A percentile compares a stretch with the other conserved stretches of the same genome.
Conservation (phyloP, 176 grass and related monocot species). For the Raddia guianensis region DNA sequence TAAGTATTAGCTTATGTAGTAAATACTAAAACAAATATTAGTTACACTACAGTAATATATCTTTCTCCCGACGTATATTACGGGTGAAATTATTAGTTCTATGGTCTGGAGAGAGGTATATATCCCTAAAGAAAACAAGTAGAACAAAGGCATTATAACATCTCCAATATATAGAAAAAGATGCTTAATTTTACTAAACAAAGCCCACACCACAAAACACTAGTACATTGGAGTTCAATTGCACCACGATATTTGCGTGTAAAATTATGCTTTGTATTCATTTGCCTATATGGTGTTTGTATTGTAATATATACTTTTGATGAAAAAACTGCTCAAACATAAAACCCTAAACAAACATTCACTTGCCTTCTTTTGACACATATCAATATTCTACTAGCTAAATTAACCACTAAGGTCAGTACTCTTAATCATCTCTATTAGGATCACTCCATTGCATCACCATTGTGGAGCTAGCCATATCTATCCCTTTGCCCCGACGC, state of each 20-base stretch:
- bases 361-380: too few species aligned
- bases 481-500: too few species aligned
- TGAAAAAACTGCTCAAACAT: not conserved
- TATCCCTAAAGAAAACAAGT: too few species aligned
- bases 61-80: not conserved
- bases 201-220: not conserved
- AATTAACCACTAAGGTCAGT: too few species aligned
- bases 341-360: not conserved
- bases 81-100: not conserved
- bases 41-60: too few species aligned
- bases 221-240: not conserved
- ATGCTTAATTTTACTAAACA: not conserved
- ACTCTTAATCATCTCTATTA: too few species aligned
- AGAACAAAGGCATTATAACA: not conserved
- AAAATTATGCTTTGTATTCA: not conserved
- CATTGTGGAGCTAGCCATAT: too few species aligned
- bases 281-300: not conserved
- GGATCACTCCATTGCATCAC: too few species aligned
- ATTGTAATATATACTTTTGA: not conserved
- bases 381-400: too few species aligned
- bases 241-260: not conserved
- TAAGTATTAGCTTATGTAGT: not conserved
- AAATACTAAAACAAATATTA: not conserved
- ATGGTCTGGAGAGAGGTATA: not conserved
- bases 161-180: not conserved